A percentile compares a stretch with the other conserved stretches of the same genome.
These are phyloP conservation scores for Sonneratia alba DNA, from an alignment of 345 rosid genomes.

Conservation along the genomic window DNA sequence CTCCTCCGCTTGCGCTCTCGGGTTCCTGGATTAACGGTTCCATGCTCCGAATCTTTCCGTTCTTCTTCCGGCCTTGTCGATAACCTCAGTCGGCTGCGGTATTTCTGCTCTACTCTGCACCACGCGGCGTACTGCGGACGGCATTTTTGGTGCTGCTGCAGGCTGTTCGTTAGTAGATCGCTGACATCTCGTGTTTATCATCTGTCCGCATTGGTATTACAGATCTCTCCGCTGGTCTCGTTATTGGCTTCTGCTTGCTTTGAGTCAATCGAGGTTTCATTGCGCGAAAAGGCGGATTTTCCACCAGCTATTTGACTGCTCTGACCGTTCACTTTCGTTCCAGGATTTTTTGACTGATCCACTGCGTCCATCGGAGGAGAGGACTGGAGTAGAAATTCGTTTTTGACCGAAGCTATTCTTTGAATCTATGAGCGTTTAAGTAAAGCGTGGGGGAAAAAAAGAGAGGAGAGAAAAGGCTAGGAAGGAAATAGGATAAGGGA, in stretches of 20 bases:
- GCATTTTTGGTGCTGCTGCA: not conserved
- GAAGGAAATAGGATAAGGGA: constrained; percentile 1
- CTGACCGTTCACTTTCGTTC: not conserved
- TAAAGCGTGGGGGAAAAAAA: not conserved
- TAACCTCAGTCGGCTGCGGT: not conserved
- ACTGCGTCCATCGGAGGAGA: not conserved
- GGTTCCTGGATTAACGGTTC: not conserved
- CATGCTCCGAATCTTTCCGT: not conserved
- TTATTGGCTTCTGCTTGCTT: not conserved
- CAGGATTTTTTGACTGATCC: not conserved
- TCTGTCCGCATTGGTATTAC: not conserved
- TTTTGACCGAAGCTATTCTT: constrained; percentile 3
- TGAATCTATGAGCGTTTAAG: not conserved
- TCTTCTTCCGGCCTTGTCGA: not conserved
- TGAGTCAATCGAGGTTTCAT: not conserved
- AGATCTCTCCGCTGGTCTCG: constrained; percentile 1
- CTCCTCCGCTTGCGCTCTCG: not conserved
- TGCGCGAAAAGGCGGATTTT: not conserved
- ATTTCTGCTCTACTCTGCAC: not conserved
- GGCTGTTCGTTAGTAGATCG: not conserved
- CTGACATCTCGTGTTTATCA: not conserved
- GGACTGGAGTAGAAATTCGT: not conserved
- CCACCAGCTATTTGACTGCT: constrained; percentile 1
- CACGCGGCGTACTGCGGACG: not conserved
- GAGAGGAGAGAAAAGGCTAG: not conserved